phyloP scores from a whole-genome alignment of 306 rosid species.

The Luffa acutangula region DNA sequence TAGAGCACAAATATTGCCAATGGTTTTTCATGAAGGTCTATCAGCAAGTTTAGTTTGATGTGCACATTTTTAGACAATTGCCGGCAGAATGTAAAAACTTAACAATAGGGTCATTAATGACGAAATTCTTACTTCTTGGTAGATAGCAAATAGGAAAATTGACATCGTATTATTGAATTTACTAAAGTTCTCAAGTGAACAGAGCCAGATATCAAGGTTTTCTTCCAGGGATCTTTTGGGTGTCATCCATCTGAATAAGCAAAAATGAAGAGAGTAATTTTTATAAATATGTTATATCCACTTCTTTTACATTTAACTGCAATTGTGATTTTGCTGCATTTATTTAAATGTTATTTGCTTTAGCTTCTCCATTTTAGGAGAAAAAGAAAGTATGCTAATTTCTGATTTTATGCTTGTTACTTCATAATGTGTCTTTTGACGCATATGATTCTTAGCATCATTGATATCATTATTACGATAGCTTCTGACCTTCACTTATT shows the following conservation, averaged over 20 bases:
- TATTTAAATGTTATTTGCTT: not conserved
- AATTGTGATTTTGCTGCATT: not conserved
- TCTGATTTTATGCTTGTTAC: not conserved
- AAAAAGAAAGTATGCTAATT: not conserved
- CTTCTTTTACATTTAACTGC: not conserved
- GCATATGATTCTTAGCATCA: not conserved
- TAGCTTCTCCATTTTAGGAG: not conserved
- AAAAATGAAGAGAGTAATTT: not conserved
- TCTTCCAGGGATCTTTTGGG: not conserved
- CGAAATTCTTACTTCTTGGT: not conserved
- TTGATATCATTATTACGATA: not conserved
- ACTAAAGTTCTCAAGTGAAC: not conserved
- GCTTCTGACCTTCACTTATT: slow-evolving; percentile 16
- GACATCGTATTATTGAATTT: not conserved
- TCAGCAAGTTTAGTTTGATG: not conserved
- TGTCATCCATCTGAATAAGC: not conserved
- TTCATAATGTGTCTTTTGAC: not conserved
- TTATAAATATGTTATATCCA: not conserved
- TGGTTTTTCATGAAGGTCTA: not conserved
- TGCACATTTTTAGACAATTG: not conserved
- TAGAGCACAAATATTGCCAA: not conserved
- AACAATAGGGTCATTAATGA: not conserved
- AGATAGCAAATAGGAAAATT: not conserved
- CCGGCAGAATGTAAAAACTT: not conserved
- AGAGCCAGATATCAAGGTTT: not conserved